These are phyloP conservation scores for Nothomitra cinnamomea DNA, from an alignment of 2,329 filamentous ascomycete species.

Conservation along the genomic window DNA sequence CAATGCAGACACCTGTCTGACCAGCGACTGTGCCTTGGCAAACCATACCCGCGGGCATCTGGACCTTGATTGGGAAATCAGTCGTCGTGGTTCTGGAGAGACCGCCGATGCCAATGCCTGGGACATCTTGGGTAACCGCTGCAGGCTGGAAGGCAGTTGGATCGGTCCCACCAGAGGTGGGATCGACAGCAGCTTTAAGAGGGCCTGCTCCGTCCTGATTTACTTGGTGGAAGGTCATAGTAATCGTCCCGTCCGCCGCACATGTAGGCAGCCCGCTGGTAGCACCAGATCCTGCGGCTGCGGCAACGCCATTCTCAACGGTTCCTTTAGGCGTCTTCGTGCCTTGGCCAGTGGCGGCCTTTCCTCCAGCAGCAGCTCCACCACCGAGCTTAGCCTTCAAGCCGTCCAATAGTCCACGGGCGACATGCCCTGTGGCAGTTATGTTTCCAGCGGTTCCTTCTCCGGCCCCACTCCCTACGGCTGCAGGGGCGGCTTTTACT, in stretches of 20 bases:
- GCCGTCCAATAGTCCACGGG: slow-evolving; percentile 15
- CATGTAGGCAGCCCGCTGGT: slow-evolving; percentile 40
- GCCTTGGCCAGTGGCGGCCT: slow-evolving; percentile 21
- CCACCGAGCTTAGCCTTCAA: slow-evolving; percentile 15
- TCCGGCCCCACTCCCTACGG: too few species aligned
- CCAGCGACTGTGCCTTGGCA: slow-evolving; percentile 15
- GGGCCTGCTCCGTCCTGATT: slow-evolving; percentile 56
- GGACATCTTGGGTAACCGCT: slow-evolving; percentile 41
- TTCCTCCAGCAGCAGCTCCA: slow-evolving; percentile 17
- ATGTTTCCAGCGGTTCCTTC: slow-evolving; percentile 4
- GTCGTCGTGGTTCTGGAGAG: slow-evolving; percentile 41
- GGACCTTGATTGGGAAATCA: slow-evolving; percentile 34
- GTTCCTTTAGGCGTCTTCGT: slow-evolving; percentile 30
- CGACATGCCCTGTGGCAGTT: slow-evolving; percentile 7
- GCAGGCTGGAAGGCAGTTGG: slow-evolving; percentile 41
- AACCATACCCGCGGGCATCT: neutral
- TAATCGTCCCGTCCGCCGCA: slow-evolving; percentile 40
- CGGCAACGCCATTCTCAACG: slow-evolving; percentile 35
- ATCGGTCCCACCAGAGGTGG: slow-evolving; percentile 45
- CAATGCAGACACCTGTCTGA: slow-evolving; percentile 23
- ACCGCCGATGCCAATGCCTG: slow-evolving; percentile 38
- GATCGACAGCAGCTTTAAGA: slow-evolving; percentile 41
- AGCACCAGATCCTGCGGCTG: slow-evolving; percentile 36
- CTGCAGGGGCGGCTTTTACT: too few species aligned
- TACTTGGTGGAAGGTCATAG: slow-evolving; percentile 50